Conservation (phyloP, 352 stramenopile species). For the Globisporangium megalacanthum region DNA sequence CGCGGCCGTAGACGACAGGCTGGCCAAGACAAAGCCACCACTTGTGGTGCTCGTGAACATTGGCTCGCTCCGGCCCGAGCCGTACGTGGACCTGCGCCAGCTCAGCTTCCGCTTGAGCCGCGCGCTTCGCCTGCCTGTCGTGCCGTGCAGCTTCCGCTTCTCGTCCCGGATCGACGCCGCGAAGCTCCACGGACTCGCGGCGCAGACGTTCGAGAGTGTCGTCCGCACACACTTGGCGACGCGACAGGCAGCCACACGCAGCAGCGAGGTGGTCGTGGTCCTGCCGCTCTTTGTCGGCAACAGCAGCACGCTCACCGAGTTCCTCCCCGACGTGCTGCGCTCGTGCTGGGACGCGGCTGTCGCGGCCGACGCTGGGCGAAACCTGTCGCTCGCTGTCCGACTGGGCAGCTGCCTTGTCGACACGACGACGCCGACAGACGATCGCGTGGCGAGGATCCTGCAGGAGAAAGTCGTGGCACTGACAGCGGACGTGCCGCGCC, state of each 20-base stretch:
- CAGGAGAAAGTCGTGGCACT: constrained; percentile 38
- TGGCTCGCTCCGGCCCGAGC: constrained; percentile 59
- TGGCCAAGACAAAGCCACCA: not conserved
- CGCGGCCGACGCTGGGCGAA: not conserved
- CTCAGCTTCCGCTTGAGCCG: constrained; percentile 64
- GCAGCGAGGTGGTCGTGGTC: constrained; percentile 20
- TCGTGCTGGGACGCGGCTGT: constrained; percentile 29
- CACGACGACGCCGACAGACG: constrained; percentile 32
- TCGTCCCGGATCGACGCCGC: constrained; percentile 59
- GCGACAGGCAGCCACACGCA: not conserved
- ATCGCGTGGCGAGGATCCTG: constrained; percentile 60
- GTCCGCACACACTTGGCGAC: constrained; percentile 37
- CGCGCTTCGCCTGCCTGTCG: constrained; percentile 38
- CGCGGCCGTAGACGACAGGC: not conserved
- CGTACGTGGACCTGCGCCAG: constrained; percentile 70
- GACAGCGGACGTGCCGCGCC: constrained; percentile 20
- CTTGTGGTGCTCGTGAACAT: constrained; percentile 70
- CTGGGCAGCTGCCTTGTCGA: constrained; percentile 62
- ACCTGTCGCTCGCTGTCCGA: constrained; percentile 21
- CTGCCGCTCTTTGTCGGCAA: constrained; percentile 82
- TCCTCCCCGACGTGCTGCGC: constrained; percentile 48
- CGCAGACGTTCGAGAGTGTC: constrained; percentile 64
- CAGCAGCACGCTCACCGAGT: constrained; percentile 71
- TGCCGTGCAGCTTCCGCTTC: constrained; percentile 76
- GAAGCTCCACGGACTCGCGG: constrained; percentile 55